A percentile compares a stretch with the other conserved stretches of the same genome.
Evolutionary conservation across 1,139 yeast genomes (phyloP).

Genomic region (Taphrina flavorubra): DNA sequence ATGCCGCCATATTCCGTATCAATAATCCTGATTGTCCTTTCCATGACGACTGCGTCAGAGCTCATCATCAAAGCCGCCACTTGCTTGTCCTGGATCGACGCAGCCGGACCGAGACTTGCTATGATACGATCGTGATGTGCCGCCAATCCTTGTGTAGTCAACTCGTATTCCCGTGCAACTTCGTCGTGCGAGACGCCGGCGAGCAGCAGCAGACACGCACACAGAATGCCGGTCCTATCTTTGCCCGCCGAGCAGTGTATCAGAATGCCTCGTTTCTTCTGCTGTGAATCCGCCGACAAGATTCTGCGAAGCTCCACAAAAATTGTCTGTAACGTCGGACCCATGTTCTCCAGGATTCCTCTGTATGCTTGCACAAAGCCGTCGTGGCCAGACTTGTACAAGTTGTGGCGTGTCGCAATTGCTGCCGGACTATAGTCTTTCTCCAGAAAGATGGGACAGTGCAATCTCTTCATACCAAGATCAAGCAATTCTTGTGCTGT

Average conservation of each 20-base stretch:
- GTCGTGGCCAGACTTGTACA: slow-evolving; percentile 65
- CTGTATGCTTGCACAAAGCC: slow-evolving; percentile 68
- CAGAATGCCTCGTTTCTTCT: slow-evolving; percentile 22
- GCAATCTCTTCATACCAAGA: slow-evolving; percentile 55
- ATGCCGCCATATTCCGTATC: slow-evolving; percentile 11
- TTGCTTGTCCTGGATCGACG: slow-evolving; percentile 12
- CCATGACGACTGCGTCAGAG: slow-evolving; percentile 19
- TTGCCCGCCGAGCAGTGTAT: slow-evolving; percentile 64
- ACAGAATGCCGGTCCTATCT: slow-evolving; percentile 79
- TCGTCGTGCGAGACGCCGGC: slow-evolving; percentile 70
- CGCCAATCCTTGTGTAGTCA: slow-evolving; percentile 69
- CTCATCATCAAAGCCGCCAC: slow-evolving; percentile 11
- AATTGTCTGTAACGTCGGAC: slow-evolving; percentile 11
- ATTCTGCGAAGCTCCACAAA: slow-evolving; percentile 3
- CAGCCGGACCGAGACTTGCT: slow-evolving; percentile 27
- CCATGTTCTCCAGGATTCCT: slow-evolving; percentile 37
- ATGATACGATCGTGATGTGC: slow-evolving; percentile 45
- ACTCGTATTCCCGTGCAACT: slow-evolving; percentile 73
- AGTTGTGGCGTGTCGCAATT: slow-evolving; percentile 64
- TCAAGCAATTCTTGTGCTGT: not conserved
- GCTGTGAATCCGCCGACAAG: not conserved
- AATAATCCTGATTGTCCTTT: slow-evolving; percentile 14
- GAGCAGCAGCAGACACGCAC: slow-evolving; percentile 68
- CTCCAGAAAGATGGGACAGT: slow-evolving; percentile 65
- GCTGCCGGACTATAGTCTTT: slow-evolving; percentile 70